phyloP scores from a whole-genome alignment of 495 filamentous ascomycete species.

The Podospora didyma region DNA sequence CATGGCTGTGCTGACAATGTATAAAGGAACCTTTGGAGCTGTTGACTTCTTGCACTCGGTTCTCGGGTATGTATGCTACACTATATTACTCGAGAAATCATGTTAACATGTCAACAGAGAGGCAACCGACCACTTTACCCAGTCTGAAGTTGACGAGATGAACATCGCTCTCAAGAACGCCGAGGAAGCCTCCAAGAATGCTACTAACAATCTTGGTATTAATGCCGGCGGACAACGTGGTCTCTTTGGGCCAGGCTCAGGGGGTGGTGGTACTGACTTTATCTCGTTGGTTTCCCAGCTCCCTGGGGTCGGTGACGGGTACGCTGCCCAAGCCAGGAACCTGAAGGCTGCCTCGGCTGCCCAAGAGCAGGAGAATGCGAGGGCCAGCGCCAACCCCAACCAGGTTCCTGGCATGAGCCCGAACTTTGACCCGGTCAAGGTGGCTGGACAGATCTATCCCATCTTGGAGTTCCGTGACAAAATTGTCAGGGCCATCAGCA shows the following conservation, averaged over 20 bases:
- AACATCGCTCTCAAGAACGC: conserved; percentile 65
- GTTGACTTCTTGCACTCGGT: conserved; percentile 97
- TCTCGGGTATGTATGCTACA: conserved; percentile 51
- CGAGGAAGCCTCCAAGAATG: conserved; percentile 29
- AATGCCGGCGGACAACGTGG: conserved; percentile 18
- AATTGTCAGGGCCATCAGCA: conserved; percentile 77
- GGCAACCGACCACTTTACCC: conserved; percentile 91
- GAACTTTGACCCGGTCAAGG: conserved; percentile 79
- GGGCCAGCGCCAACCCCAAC: conserved; percentile 40
- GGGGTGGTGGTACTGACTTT: conserved; percentile 49
- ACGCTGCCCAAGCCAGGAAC: conserved; percentile 71
- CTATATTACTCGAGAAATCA: background rate
- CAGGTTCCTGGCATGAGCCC: conserved; percentile 62
- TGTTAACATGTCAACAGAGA: conserved; percentile 42
- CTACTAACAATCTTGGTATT: background rate
- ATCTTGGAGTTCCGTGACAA: conserved; percentile 92
- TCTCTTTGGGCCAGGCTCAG: conserved; percentile 8
- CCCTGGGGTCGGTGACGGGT: conserved; percentile 65
- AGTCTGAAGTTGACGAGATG: conserved; percentile 89
- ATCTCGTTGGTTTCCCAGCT: conserved; percentile 71
- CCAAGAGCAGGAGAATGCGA: conserved; percentile 61
- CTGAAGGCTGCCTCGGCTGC: conserved; percentile 73
- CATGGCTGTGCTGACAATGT: background rate
- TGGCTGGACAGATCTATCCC: conserved; percentile 81
- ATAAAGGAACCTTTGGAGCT: conserved; percentile 66